Percentiles rank a stretch among this genome's conserved stretches.
phyloP scores from a whole-genome alignment of 1,139 yeast species.

The Pichia sp. region DNA sequence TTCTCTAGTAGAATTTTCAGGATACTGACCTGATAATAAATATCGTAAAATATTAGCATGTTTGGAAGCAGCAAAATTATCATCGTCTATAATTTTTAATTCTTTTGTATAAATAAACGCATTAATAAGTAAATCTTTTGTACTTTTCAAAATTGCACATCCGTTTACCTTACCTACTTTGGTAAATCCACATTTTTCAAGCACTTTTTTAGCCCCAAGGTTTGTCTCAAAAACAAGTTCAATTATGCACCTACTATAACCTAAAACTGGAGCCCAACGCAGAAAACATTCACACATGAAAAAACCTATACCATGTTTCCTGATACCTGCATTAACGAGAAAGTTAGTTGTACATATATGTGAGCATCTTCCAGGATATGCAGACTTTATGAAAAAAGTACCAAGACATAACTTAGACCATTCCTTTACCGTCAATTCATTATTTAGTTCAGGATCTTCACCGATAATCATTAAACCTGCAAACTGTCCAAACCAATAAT shows the following conservation, averaged over 20 bases:
- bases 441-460: conserved; percentile 52
- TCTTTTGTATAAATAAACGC: conserved; percentile 37
- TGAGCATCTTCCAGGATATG: conserved; percentile 86
- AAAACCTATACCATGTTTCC: conserved; percentile 90
- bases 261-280: conserved; percentile 87
- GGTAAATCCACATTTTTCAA: conserved; percentile 74
- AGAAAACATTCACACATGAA: conserved; percentile 76
- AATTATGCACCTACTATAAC: conserved; percentile 78
- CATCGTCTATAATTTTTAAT: conserved; percentile 34
- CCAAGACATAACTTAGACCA: conserved; percentile 94
- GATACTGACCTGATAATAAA: conserved; percentile 79
- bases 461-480: conserved; percentile 85
- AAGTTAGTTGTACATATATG: conserved; percentile 91
- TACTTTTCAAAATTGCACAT: conserved; percentile 79
- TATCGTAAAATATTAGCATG: conserved; percentile 76
- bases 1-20: conserved; percentile 70
- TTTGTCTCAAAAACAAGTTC: conserved; percentile 86
- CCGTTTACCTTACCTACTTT: conserved; percentile 72
- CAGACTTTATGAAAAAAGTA: conserved; percentile 73
- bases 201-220: conserved; percentile 68
- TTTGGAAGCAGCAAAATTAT: conserved; percentile 36
- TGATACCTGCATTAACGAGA: conserved; percentile 81
- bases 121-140: conserved; percentile 71
- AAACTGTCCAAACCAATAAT: conserved; percentile 82
- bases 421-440: conserved; percentile 38